phyloP scores from a whole-genome alignment of 78 protist genomes.

The Chrysochromulina parva region DNA sequence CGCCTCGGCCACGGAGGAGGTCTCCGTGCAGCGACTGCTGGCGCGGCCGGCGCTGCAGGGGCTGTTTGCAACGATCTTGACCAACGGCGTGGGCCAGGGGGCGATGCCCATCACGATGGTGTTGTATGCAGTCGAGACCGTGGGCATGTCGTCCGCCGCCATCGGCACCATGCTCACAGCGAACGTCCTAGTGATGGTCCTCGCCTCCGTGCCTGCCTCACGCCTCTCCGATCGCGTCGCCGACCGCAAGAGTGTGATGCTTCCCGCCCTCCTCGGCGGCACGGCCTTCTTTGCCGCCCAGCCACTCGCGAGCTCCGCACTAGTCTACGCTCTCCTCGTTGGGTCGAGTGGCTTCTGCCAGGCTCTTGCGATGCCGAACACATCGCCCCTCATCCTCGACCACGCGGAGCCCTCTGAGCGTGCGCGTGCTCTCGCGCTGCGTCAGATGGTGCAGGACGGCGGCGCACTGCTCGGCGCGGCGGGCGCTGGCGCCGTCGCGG shows the following conservation, averaged over 20 bases:
- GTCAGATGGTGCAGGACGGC: background rate
- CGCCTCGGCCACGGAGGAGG: too few species aligned
- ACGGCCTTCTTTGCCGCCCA: background rate
- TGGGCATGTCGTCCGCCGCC: background rate
- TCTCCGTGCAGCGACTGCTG: background rate
- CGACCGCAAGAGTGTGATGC: background rate
- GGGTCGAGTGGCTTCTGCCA: background rate
- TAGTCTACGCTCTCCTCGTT: background rate
- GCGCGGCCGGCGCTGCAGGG: conserved; percentile 6
- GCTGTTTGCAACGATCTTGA: background rate
- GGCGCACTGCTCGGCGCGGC: background rate
- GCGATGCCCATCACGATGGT: background rate
- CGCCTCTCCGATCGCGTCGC: background rate
- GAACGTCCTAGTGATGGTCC: background rate
- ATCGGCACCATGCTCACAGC: background rate
- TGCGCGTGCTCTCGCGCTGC: background rate
- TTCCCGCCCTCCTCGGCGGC: background rate
- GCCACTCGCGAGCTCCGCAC: background rate
- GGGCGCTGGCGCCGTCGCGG: conserved; percentile 1
- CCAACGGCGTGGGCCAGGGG: background rate
- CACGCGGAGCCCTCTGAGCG: background rate
- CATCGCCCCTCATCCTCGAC: background rate
- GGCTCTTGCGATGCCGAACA: background rate
- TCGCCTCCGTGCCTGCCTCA: background rate
- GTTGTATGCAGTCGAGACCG: background rate